These are phyloP conservation scores for Xylaria sp. DNA, from an alignment of 2,329 filamentous ascomycete genomes.

Conservation along the genomic window DNA sequence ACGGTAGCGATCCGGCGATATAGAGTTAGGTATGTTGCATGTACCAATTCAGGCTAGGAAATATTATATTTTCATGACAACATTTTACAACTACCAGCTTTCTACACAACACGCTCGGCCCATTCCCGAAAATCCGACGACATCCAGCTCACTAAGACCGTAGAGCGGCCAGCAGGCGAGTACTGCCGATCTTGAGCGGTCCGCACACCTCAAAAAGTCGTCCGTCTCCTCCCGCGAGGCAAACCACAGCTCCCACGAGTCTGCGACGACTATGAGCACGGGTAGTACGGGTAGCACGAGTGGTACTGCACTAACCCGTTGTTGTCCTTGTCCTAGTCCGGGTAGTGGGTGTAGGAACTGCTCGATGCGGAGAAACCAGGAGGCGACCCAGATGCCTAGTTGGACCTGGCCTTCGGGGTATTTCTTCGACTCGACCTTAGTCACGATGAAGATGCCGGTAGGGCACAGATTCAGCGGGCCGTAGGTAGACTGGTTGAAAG, in stretches of 20 bases:
- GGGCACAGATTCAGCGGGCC: not conserved
- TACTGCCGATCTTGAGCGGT: not conserved
- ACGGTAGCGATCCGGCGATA: too few relatives aligned
- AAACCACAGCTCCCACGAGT: constrained; percentile 4
- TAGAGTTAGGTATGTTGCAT: too few relatives aligned
- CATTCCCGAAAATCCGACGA: constrained; percentile 8
- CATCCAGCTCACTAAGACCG: constrained; percentile 10
- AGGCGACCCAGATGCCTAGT: constrained; percentile 7
- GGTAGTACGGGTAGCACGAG: not conserved
- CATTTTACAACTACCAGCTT: too few relatives aligned
- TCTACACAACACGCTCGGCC: not conserved
- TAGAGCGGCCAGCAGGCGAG: constrained; percentile 11
- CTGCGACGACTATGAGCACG: not conserved
- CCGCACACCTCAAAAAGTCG: not conserved
- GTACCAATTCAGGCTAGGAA: too few relatives aligned
- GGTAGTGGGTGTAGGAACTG: not conserved
- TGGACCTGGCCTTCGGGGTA: not conserved
- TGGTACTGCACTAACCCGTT: too few relatives aligned
- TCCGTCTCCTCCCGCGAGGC: not conserved
- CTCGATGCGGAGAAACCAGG: constrained; percentile 10
- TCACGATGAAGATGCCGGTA: constrained; percentile 4
- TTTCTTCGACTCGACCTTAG: not conserved
- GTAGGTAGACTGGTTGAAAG: constrained; percentile 11
- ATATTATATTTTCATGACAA: too few relatives aligned
- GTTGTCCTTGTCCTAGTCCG: not conserved